Evolutionary conservation across 169 alveolate species (phyloP), one percentile per base, ranked within the genome.

Genomic region (Cryptosporidium tyzzeri): DNA sequence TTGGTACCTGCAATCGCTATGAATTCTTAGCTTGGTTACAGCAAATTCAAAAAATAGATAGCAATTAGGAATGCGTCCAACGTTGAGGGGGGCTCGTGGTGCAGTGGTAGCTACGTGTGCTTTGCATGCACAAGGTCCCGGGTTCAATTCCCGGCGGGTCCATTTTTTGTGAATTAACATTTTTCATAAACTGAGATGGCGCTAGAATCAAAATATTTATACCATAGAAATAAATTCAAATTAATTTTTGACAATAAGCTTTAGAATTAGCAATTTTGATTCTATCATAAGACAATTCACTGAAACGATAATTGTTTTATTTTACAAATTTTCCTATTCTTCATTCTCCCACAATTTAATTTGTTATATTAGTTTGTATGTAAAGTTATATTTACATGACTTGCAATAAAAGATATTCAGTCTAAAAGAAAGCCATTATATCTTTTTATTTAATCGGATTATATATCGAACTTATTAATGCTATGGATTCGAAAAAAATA

Each of bases 81-180:
- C 74, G 67, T 44, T 26, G 68, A 0, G 26, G n/a, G 75, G 89
- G 89, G 89, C 89, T 80, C 89, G 89, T 80, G 89, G 89, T 80
- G 89, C 89, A 80, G 89, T 80, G 89, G 89, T 80, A 80, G 89
- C 89, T 80, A 80, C 89, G 89, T 80, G 89, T 80, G 89, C 89
- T 80, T 80, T 80, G 89, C 89, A 80, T 80, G 89, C 89, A 80
- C 89, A 80, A 80, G 89, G 89, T 80, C 89, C 89, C 89, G 89
- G 89, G 89, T 80, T 80, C 89, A 80, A 80, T 80, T 80, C 89
- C 89, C 89, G 89, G 89, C 89, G 89, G 67, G 89, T 80, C 89
- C 89, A 80, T 75, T 80, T 80, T 80, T n/a, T 7, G 41, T 7
- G 26, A 23, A 23, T 23, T 0, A 16, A 12, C 18, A 23, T 0